Evolutionary conservation across 768 basidiomycete genomes (phyloP).

Genomic region (Flagelloscypha sp.): DNA sequence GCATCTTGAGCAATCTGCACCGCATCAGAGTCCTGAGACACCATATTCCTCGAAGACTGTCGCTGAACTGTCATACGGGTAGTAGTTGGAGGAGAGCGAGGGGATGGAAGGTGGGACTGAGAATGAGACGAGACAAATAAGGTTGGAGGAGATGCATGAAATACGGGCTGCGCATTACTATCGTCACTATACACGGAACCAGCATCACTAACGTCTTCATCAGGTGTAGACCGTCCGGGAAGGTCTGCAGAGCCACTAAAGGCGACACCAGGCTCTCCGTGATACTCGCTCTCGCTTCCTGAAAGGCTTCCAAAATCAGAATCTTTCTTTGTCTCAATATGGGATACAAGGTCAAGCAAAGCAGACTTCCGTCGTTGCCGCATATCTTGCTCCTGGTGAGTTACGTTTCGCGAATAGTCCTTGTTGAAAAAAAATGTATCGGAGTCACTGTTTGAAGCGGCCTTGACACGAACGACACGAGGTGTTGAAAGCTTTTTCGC

Average conservation of each 20-base stretch:
- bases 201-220: conserved; percentile 17
- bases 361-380: not conserved
- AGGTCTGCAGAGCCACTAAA: conserved; percentile 23
- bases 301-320: conserved; percentile 6
- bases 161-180: conserved; percentile 3
- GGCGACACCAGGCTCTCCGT: conserved; percentile 27
- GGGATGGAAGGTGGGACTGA: conserved; percentile 16
- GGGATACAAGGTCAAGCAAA: not conserved
- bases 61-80: too few species aligned
- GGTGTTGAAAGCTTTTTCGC: too few species aligned
- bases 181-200: conserved; percentile 24
- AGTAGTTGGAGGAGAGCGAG: conserved; percentile 5
- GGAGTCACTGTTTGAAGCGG: too few species aligned
- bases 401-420: too few species aligned
- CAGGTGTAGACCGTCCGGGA: conserved; percentile 10
- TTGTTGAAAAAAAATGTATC: too few species aligned
- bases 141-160: not conserved
- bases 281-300: conserved; percentile 24
- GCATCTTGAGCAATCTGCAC: conserved; percentile 16
- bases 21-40: conserved; percentile 18
- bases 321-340: not conserved
- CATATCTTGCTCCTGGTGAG: not conserved
- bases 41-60: conserved; percentile 20
- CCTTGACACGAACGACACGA: too few species aligned
- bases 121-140: conserved; percentile 16